Conservation (phyloP, 139 green algal species). For the Picochlorum sp. region DNA sequence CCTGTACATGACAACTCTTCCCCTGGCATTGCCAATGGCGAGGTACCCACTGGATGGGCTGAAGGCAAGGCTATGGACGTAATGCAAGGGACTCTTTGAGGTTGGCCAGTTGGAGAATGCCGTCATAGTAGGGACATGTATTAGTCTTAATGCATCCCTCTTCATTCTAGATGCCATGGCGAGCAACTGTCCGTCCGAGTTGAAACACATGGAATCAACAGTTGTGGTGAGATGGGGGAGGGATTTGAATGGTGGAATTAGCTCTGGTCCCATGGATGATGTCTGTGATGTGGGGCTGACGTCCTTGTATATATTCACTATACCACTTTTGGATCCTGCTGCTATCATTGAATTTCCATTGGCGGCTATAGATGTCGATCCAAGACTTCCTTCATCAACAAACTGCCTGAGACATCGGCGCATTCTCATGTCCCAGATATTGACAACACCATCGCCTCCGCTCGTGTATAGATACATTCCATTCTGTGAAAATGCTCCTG, state of each 20-base stretch:
- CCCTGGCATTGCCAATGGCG: constrained; percentile 80
- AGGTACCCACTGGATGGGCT: constrained; percentile 75
- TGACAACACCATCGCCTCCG: constrained; percentile 74
- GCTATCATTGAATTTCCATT: constrained; percentile 51
- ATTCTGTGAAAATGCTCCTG: constrained; percentile 54
- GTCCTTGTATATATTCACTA: constrained; percentile 86
- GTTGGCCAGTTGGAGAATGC: constrained; percentile 94
- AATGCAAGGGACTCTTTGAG: constrained; percentile 66
- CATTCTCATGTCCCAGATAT: constrained; percentile 87
- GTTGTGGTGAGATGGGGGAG: constrained; percentile 84
- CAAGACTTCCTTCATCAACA: constrained; percentile 62
- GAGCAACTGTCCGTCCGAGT: constrained; percentile 68
- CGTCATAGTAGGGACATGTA: constrained; percentile 73
- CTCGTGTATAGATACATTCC: constrained; percentile 59
- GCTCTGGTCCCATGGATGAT: constrained; percentile 2
- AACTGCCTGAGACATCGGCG: constrained; percentile 59
- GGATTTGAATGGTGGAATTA: constrained; percentile 31
- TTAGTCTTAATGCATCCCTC: constrained; percentile 75
- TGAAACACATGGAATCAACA: constrained; percentile 77
- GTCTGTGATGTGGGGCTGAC: background rate
- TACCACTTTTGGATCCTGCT: constrained; percentile 48
- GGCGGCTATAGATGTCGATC: constrained; percentile 44
- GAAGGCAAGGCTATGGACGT: constrained; percentile 79
- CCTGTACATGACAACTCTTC: constrained; percentile 78
- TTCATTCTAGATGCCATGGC: constrained; percentile 72